A percentile compares a stretch with the other conserved stretches of the same genome.
These are phyloP conservation scores for Globisporangium paroecandrum DNA, from an alignment of 352 stramenopile species.

Conservation along the genomic window DNA sequence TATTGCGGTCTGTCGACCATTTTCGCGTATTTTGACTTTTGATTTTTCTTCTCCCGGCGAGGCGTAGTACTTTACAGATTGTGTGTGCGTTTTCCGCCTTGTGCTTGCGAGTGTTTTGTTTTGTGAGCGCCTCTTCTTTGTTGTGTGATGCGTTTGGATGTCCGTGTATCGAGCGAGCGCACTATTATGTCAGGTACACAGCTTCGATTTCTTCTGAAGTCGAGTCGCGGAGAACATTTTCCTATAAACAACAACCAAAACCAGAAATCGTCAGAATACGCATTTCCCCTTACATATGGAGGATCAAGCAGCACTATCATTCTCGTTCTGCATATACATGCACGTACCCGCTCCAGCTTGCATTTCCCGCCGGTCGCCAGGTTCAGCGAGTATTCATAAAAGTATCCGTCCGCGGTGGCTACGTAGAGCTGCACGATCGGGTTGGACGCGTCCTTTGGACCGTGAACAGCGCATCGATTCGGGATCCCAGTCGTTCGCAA, in stretches of 20 bases:
- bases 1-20: not conserved
- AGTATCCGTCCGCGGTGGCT: conserved; percentile 74
- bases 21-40: not conserved
- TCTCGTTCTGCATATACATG: not conserved
- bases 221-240: conserved; percentile 82
- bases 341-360: conserved; percentile 70
- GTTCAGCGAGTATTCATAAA: conserved; percentile 87
- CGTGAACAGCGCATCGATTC: conserved; percentile 79
- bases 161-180: not conserved
- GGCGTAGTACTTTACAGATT: not conserved
- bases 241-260: conserved; percentile 28
- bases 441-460: conserved; percentile 47
- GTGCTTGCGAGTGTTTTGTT: not conserved
- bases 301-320: not conserved
- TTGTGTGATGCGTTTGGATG: not conserved
- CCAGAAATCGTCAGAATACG: conserved; percentile 1
- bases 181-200: conserved; percentile 67
- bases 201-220: conserved; percentile 82
- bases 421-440: conserved; percentile 74
- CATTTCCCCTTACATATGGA: not conserved
- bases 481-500: conserved; percentile 64
- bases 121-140: not conserved
- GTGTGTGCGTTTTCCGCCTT: not conserved
- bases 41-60: not conserved
- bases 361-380: conserved; percentile 67